phyloP scores from a whole-genome alignment of 371 early-diverging fungal genomes.

The Mortierella sp. region DNA sequence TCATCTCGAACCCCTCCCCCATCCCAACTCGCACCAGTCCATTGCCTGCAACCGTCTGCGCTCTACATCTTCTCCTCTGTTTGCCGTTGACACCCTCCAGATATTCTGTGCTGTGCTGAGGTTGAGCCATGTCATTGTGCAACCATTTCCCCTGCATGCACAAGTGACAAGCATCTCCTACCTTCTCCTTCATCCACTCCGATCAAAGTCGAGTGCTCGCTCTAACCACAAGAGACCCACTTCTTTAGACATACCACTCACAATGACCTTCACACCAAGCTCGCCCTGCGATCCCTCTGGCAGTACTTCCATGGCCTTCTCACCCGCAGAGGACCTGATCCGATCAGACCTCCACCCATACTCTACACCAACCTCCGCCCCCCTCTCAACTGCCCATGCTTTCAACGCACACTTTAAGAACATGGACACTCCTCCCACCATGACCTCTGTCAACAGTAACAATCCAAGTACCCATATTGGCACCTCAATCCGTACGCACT shows the following conservation, averaged over 20 bases:
- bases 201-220: slow-evolving; percentile 3
- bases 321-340: slow-evolving; percentile 34
- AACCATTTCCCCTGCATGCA: no score
- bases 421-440: not conserved
- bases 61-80: no score
- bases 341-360: slow-evolving; percentile 32
- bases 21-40: slow-evolving; percentile 8
- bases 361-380: slow-evolving; percentile 12
- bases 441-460: slow-evolving; percentile 1
- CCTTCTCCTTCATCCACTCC: not conserved
- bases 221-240: slow-evolving; percentile 22
- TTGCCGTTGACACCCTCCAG: no score
- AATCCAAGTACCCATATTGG: not conserved
- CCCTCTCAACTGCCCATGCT: not conserved
- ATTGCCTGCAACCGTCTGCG: not conserved
- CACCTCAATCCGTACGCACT: not conserved
- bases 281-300: slow-evolving; percentile 48
- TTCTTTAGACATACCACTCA: slow-evolving; percentile 41
- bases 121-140: no score
- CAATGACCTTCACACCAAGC: slow-evolving; percentile 49
- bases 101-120: no score
- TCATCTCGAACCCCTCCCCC: not conserved
- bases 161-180: not conserved
- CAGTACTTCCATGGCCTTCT: slow-evolving; percentile 18
- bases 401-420: not conserved